Percentiles rank a stretch among this genome's conserved stretches.
phyloP scores from a whole-genome alignment of 306 rosid genomes.

The Pachyrhizus erosus region DNA sequence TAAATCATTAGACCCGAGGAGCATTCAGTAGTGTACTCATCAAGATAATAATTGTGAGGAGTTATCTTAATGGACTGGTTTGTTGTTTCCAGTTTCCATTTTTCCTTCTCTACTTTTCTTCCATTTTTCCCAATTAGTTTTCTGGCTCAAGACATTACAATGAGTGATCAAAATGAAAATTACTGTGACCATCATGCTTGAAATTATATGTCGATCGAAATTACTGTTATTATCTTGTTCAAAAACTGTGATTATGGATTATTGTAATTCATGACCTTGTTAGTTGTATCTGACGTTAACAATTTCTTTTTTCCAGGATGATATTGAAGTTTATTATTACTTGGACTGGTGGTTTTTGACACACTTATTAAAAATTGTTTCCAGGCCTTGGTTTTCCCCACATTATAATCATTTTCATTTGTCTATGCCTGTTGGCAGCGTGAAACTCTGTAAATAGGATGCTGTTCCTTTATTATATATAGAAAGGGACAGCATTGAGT shows the following conservation, averaged over 20 bases:
- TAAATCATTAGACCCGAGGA: not conserved
- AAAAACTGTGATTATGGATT: not conserved
- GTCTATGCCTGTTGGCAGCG: slow-evolving; percentile 61
- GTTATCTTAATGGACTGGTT: not conserved
- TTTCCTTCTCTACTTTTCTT: not conserved
- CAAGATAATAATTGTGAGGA: not conserved
- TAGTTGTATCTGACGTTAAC: slow-evolving; percentile 33
- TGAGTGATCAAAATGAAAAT: slow-evolving; percentile 24
- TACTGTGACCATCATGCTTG: no score
- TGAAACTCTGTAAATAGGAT: slow-evolving; percentile 71
- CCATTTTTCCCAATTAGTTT: not conserved
- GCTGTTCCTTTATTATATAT: slow-evolving; percentile 53
- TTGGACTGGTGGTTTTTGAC: slow-evolving; percentile 51
- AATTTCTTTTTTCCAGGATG: slow-evolving; percentile 53
- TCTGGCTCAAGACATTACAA: slow-evolving; percentile 8
- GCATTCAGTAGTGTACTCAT: not conserved
- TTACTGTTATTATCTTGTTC: not conserved
- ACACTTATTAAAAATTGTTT: slow-evolving; percentile 31
- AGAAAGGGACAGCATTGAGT: slow-evolving; percentile 56
- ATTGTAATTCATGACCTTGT: not conserved
- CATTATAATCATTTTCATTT: slow-evolving; percentile 50
- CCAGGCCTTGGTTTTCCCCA: slow-evolving; percentile 46
- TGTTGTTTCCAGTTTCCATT: not conserved
- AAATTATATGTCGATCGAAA: slow-evolving; percentile 8
- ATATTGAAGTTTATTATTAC: slow-evolving; percentile 54